Evolutionary conservation across 2,329 filamentous ascomycete species (phyloP), one percentile per base, ranked within the genome.

Genomic region (Fusarium sp.): DNA sequence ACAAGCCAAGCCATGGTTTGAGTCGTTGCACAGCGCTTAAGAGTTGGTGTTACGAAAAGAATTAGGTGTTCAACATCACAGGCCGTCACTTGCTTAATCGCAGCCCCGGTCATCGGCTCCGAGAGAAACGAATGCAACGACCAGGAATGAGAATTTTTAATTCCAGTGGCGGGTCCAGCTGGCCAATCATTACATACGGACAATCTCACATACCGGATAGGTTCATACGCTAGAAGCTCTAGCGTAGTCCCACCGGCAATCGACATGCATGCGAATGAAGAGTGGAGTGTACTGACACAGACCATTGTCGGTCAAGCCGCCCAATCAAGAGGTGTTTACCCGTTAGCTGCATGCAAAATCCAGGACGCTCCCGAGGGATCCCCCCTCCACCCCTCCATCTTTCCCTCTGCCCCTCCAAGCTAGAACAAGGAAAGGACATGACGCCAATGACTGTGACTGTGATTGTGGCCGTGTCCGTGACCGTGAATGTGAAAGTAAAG

Each of bases 61-160:
- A 60, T 46, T 36, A 51, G 47, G 47, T 51, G 26, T 57, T 44
- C 47, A 60, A 47, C 30, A 38, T 26, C 33, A 60, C 18, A 51
- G 44, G 23, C 46, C 47, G 18, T 20, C 51, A 33, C 41, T 57
- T 47, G 47, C 4, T 50, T 18, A 31, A 47, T 65, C 26, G 60
- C 28, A 58, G 33, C 45, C 66, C 67, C 64, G 69, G 71, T 60
- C 61, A 70, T 74, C 72, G 72, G 71, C 70, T 72, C 72, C 62
- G 70, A 64, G 52, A 34, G 49, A 40, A 42, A 57, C 45, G 57
- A 65, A 60, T 55, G 28, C 33, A 36, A 52, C 33, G n/a, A 42
- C 53, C 23, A 54, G 45, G 45, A 66, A 42, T 38, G 57, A 62
- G 60, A 73, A 72, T 66, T 74, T 74, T 74, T 58, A 65, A 53